Evolutionary conservation across 2,329 filamentous ascomycete species (phyloP), one percentile per base, ranked within the genome.

Genomic region (Colletotrichum echinochloae): DNA sequence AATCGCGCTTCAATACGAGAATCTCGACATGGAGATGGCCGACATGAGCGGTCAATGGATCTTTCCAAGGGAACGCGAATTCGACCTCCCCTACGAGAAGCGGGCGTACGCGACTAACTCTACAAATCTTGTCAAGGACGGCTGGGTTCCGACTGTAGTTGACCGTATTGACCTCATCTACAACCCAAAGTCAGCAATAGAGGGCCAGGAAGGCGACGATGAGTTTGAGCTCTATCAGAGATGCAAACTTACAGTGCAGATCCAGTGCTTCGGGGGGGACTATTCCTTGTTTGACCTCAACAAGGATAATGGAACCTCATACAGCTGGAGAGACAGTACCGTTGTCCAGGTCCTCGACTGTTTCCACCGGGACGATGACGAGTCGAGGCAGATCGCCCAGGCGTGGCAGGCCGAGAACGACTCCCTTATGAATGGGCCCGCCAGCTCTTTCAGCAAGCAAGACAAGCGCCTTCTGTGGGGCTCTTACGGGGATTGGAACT

Each of bases 71-170:
- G 77, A 78, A 5, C 79, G 84, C 44, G 84, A 86, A 73, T 86
- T 85, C 66, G 79, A 84, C 30, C 79, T 82, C 35, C 84, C 84
- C 0, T 86, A 86, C 62, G 79, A 82, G 48, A 86, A 86, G 77
- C 79, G 83, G 8, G 83, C 83, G 2, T 83, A 84, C 65, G 62
- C 78, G n/a, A 86, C 83, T 18, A 79, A 78, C 48, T 49, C 48
- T 1, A 49, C 23, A 49, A 49, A 5, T 18, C 48, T 49, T 2
- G 23, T 18, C 48, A 49, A 49, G 28, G 48, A 28, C 48, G 8
- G 12, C 23, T 49, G 48, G 48, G 23, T 28, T 16, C 23, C 14
- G 23, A 14, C 23, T 1, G 48, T 28, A 28, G 48, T 49, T 49
- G 48, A 49, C 14, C 48, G 23, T 3, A 49, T 28, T 26, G 48